These are phyloP conservation scores for Garcia nutans DNA, from an alignment of 345 rosid species.

Conservation along the genomic window DNA sequence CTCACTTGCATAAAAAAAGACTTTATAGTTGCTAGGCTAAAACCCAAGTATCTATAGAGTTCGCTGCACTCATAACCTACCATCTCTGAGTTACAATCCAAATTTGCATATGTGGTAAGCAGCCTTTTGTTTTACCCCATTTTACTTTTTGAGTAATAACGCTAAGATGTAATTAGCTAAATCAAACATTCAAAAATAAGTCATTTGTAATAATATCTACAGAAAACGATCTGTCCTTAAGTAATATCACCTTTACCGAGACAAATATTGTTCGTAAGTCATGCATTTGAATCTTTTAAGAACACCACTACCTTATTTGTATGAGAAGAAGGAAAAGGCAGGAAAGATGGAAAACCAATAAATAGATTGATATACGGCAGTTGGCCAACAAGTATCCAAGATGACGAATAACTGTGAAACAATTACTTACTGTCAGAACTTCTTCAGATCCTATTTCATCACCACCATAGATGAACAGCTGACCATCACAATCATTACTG, in stretches of 20 bases:
- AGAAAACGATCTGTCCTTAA: background rate
- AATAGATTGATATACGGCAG: background rate
- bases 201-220: background rate
- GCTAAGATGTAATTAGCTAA: background rate
- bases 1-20: too few relatives aligned
- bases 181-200: background rate
- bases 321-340: background rate
- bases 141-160: background rate
- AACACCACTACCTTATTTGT: background rate
- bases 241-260: background rate
- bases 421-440: constrained; percentile 64
- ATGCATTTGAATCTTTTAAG: background rate
- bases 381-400: background rate
- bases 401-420: background rate
- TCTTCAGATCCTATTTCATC: constrained; percentile 81
- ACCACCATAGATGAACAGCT: constrained; percentile 79
- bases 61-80: too few relatives aligned
- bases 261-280: background rate
- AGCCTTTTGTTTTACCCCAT: background rate
- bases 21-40: too few relatives aligned
- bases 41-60: too few relatives aligned
- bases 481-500: constrained; percentile 48
- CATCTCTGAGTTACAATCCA: too few relatives aligned
- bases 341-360: background rate
- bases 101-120: too few relatives aligned